phyloP scores from a whole-genome alignment of 2,329 filamentous ascomycete genomes.

The Xylaria sp. region DNA sequence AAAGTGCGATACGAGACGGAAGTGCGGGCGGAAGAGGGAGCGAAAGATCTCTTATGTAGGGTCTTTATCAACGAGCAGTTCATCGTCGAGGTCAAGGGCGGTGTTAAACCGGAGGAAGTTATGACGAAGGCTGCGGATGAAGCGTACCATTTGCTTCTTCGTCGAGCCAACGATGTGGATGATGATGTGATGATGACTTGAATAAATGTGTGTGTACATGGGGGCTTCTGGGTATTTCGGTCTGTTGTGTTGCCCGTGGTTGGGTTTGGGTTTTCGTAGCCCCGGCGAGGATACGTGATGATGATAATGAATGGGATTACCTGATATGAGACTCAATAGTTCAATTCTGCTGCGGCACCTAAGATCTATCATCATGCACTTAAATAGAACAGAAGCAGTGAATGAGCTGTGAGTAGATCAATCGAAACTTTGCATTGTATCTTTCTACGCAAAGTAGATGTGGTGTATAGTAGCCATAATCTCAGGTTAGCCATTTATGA shows the following conservation, averaged over 20 bases:
- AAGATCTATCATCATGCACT: neutral
- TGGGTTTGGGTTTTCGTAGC: neutral
- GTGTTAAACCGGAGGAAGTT: constrained; percentile 63
- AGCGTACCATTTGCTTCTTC: constrained; percentile 51
- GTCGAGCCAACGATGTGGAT: neutral
- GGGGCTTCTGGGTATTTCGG: neutral
- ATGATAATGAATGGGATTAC: neutral
- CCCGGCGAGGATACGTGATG: neutral
- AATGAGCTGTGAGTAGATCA: neutral
- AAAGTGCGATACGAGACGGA: constrained; percentile 65
- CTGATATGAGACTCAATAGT: neutral
- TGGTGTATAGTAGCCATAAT: neutral
- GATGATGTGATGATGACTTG: constrained; percentile 22
- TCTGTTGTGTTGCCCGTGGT: neutral
- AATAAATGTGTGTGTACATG: constrained; percentile 4
- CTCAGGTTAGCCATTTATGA: no score
- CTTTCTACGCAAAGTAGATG: neutral
- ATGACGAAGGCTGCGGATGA: constrained; percentile 65
- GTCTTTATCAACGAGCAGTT: constrained; percentile 61
- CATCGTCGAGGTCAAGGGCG: constrained; percentile 59
- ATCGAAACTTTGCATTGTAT: neutral
- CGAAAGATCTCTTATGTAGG: constrained; percentile 53
- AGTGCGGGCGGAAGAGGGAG: constrained; percentile 40
- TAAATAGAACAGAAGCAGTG: neutral
- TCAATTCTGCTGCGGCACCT: neutral